These are phyloP conservation scores for Spergularia azorica DNA, from an alignment of 179 eudicot genomes.

Conservation along the genomic window DNA sequence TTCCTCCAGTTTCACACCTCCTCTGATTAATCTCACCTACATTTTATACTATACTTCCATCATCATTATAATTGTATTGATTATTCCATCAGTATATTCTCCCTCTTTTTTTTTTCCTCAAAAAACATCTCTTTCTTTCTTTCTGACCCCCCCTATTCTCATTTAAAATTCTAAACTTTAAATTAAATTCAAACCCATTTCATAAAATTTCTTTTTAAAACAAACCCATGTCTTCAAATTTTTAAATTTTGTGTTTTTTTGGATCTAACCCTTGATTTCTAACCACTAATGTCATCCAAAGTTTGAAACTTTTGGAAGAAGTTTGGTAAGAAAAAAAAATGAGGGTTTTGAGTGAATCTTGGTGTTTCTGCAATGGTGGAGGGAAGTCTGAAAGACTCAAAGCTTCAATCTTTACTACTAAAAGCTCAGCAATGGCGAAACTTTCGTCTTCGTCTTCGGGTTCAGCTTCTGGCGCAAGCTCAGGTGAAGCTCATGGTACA, in stretches of 20 bases:
- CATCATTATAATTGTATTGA: no score
- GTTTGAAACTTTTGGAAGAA: not conserved
- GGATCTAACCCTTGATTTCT: slow-evolving; percentile 28
- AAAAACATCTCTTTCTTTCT: no score
- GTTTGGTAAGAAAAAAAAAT: slow-evolving; percentile 25
- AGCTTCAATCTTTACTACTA: slow-evolving; percentile 59
- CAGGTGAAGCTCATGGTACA: slow-evolving; percentile 42
- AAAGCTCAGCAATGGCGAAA: slow-evolving; percentile 68
- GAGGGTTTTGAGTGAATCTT: slow-evolving; percentile 75
- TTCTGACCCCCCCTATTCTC: not conserved
- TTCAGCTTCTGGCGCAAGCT: slow-evolving; percentile 11
- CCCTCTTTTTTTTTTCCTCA: not conserved
- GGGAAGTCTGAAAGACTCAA: slow-evolving; percentile 84
- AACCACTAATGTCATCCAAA: not conserved
- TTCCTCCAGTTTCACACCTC: not conserved
- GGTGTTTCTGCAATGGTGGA: slow-evolving; percentile 96
- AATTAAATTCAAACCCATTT: slow-evolving; percentile 1
- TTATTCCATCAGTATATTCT: not conserved
- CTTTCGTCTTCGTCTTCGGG: slow-evolving; percentile 26
- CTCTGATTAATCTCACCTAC: not conserved
- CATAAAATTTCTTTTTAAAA: not conserved
- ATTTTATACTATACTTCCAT: not conserved
- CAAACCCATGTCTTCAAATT: slow-evolving; percentile 16
- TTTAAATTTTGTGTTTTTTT: not conserved
- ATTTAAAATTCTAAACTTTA: slow-evolving; percentile 3